phyloP scores from a whole-genome alignment of 2,329 filamentous ascomycete species.

The Alternaria sp. region DNA sequence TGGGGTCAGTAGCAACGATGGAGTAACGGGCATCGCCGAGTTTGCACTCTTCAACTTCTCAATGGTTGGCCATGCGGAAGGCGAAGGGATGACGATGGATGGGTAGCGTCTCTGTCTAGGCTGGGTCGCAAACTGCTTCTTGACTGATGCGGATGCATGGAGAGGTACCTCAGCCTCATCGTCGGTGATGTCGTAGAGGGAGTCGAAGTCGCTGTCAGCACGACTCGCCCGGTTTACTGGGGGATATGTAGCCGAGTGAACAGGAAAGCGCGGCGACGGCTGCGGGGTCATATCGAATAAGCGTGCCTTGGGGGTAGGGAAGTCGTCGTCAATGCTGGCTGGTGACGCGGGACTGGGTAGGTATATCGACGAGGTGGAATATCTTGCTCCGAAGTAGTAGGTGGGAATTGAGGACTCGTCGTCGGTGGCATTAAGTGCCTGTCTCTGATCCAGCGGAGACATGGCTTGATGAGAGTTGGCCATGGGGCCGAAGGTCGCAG shows the following conservation, averaged over 20 bases:
- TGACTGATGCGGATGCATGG: conserved; percentile 60
- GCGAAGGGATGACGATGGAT: conserved; percentile 64
- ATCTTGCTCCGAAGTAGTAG: conserved; percentile 49
- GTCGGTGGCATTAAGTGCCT: conserved; percentile 68
- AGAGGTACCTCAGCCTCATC: conserved; percentile 67
- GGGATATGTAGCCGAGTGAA: conserved; percentile 46
- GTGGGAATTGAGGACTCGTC: conserved; percentile 43
- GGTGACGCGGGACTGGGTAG: conserved; percentile 48
- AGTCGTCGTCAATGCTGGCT: conserved; percentile 63
- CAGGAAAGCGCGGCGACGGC: conserved; percentile 58
- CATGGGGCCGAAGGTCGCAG: conserved; percentile 35
- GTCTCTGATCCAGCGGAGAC: conserved; percentile 64
- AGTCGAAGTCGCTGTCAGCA: conserved; percentile 78
- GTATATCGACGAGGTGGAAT: conserved; percentile 39
- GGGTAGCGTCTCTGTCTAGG: conserved; percentile 60
- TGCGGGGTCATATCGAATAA: conserved; percentile 61
- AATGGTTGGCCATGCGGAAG: conserved; percentile 63
- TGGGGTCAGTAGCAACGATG: conserved; percentile 69
- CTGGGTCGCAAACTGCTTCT: conserved; percentile 44
- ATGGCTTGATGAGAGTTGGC: conserved; percentile 30
- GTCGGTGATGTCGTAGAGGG: conserved; percentile 86
- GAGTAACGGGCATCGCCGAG: conserved; percentile 57
- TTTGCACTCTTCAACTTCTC: conserved; percentile 62
- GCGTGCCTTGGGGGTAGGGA: conserved; percentile 73
- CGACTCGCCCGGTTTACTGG: conserved; percentile 70